These are phyloP conservation scores for Alternaria viburni DNA, from an alignment of 2,329 filamentous ascomycete genomes.

Conservation along the genomic window DNA sequence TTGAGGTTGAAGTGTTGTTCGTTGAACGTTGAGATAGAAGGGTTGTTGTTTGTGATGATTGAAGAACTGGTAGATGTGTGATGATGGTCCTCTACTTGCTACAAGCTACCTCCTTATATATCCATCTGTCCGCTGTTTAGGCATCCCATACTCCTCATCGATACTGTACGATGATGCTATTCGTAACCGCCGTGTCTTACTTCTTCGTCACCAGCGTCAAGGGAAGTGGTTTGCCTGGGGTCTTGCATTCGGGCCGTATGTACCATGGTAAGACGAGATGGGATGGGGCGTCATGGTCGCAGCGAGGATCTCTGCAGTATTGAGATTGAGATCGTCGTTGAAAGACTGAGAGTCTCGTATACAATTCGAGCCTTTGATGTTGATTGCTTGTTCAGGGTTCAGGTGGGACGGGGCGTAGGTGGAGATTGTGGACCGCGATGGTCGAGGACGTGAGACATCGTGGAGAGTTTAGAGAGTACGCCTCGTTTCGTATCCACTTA, in stretches of 20 bases:
- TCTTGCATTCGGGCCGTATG: not conserved
- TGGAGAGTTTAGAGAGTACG: not conserved
- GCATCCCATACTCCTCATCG: not conserved
- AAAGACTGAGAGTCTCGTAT: not conserved
- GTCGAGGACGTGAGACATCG: not conserved
- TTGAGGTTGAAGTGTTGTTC: not conserved
- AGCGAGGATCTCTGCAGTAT: not conserved
- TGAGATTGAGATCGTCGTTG: not conserved
- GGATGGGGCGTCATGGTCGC: not conserved
- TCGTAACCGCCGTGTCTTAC: not conserved
- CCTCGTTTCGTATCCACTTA: not conserved
- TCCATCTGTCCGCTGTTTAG: not conserved
- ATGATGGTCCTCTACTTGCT: not conserved
- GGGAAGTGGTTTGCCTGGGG: not conserved
- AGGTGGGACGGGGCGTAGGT: not conserved
- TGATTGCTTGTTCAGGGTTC: not conserved
- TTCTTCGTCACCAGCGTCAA: not conserved
- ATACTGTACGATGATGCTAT: not conserved
- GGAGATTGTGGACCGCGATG: not conserved
- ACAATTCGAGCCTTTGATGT: fast-evolving
- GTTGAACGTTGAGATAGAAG: not conserved
- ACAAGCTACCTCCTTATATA: not conserved
- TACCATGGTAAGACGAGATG: not conserved
- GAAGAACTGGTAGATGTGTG: not conserved
- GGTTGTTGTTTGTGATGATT: not conserved